These are phyloP conservation scores for Pterocarpus santalinus DNA, from an alignment of 306 rosid species.

Conservation along the genomic window DNA sequence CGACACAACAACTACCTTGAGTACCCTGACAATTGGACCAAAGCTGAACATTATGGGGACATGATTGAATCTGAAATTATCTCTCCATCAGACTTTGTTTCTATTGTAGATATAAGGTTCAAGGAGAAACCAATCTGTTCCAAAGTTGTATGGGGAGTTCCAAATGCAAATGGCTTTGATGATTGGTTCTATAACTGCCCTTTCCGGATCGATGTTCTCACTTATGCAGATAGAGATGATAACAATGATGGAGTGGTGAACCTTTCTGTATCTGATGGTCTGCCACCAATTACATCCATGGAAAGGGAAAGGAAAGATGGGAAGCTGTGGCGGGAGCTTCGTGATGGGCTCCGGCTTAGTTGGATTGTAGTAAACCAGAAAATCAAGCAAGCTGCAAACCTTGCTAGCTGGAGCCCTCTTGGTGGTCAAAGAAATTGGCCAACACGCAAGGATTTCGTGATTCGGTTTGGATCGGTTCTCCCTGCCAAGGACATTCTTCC, in stretches of 20 bases:
- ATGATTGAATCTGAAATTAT: slow-evolving; percentile 57
- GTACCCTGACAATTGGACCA: slow-evolving; percentile 81
- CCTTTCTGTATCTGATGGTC: slow-evolving; percentile 74
- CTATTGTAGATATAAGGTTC: slow-evolving; percentile 73
- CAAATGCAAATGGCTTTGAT: slow-evolving; percentile 69
- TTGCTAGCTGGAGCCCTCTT: slow-evolving; percentile 82
- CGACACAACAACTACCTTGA: slow-evolving; percentile 56
- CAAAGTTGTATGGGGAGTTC: slow-evolving; percentile 83
- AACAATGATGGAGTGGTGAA: slow-evolving; percentile 59
- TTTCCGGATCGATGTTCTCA: slow-evolving; percentile 77
- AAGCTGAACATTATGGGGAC: slow-evolving; percentile 79
- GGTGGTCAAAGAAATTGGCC: slow-evolving; percentile 93
- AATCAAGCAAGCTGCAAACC: slow-evolving; percentile 81
- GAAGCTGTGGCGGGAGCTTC: slow-evolving; percentile 78
- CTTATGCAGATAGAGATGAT: slow-evolving; percentile 65
- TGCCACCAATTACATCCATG: slow-evolving; percentile 67
- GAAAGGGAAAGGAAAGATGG: slow-evolving; percentile 84
- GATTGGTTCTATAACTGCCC: slow-evolving; percentile 88
- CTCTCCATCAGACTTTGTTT: slow-evolving; percentile 77
- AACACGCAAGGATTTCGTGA: slow-evolving; percentile 74
- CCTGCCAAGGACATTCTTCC: slow-evolving; percentile 82
- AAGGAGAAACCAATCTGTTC: slow-evolving; percentile 74
- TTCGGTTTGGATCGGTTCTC: slow-evolving; percentile 81
- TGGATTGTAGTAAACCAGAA: slow-evolving; percentile 78
- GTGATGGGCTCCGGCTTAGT: slow-evolving; percentile 72